A percentile compares a stretch with the other conserved stretches of the same genome.
phyloP scores from a whole-genome alignment of 371 early-diverging fungal genomes.

The Apophysomyces trapeziformis region DNA sequence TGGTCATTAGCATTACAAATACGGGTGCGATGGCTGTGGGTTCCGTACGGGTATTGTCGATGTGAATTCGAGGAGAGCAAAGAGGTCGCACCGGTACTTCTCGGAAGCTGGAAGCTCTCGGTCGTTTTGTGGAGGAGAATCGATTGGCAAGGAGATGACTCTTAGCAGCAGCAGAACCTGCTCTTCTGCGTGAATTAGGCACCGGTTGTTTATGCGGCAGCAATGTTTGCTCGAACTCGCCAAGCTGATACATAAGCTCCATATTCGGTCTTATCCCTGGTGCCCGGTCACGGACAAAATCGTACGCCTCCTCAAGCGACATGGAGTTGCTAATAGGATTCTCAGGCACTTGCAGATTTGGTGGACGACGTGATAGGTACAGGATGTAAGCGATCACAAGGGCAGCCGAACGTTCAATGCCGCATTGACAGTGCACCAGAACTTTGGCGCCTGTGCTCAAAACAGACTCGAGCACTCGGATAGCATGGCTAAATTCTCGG shows the following conservation, averaged over 20 bases:
- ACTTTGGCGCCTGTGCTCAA: constrained; percentile 20
- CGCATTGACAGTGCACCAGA: constrained; percentile 39
- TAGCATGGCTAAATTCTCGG: constrained; percentile 31
- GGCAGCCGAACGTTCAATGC: constrained; percentile 40
- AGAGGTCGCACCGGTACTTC: constrained; percentile 4
- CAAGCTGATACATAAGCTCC: constrained; percentile 38
- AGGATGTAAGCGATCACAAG: constrained; percentile 36
- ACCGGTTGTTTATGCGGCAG: background rate
- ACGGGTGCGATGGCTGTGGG: background rate
- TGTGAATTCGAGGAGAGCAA: background rate
- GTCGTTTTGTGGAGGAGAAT: background rate
- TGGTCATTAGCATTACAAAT: background rate
- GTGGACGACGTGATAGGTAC: constrained; percentile 16
- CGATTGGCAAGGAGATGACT: background rate
- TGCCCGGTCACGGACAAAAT: constrained; percentile 33
- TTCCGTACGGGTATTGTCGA: background rate
- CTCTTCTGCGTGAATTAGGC: background rate
- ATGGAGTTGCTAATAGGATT: constrained; percentile 15
- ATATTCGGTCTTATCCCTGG: constrained; percentile 39
- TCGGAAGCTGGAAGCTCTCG: constrained; percentile 12
- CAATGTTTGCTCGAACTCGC: constrained; percentile 29
- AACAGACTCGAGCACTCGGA: constrained; percentile 24
- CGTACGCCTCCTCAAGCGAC: constrained; percentile 26
- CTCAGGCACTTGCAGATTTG: background rate
- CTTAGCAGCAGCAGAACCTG: constrained; percentile 7